These are phyloP conservation scores for Monosporascus sp. DNA, from an alignment of 2,329 filamentous ascomycete species.

Conservation along the genomic window DNA sequence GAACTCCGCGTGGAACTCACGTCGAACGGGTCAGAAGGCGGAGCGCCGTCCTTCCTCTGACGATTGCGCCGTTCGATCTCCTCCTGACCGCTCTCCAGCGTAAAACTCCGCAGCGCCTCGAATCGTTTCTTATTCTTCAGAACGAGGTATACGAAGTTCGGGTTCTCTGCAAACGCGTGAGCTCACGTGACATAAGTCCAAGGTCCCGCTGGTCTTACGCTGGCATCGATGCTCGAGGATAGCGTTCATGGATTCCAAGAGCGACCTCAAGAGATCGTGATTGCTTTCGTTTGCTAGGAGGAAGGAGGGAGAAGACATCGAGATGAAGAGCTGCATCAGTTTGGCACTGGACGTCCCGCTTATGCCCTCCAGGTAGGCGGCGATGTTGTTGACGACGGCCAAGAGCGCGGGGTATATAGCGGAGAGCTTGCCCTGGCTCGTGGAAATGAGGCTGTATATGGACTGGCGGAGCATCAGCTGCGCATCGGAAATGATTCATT, in stretches of 20 bases:
- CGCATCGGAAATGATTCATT: neutral
- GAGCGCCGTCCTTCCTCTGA: slow-evolving; percentile 57
- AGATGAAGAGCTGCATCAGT: slow-evolving; percentile 79
- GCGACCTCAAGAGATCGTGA: slow-evolving; percentile 69
- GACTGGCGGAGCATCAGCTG: slow-evolving; percentile 48
- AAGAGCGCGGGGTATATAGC: slow-evolving; percentile 89
- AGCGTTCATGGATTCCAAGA: slow-evolving; percentile 84
- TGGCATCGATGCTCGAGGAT: slow-evolving; percentile 84
- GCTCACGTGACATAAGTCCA: neutral
- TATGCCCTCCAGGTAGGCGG: slow-evolving; percentile 74
- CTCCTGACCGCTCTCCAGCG: slow-evolving; percentile 83
- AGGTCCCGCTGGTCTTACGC: slow-evolving; percentile 43
- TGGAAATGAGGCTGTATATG: slow-evolving; percentile 85
- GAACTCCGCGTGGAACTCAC: slow-evolving; percentile 52
- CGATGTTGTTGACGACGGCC: slow-evolving; percentile 89
- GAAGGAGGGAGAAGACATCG: slow-evolving; percentile 91
- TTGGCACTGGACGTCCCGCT: slow-evolving; percentile 72
- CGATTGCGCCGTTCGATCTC: slow-evolving; percentile 80
- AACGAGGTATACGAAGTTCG: slow-evolving; percentile 73
- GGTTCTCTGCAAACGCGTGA: slow-evolving; percentile 55
- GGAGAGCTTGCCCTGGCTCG: slow-evolving; percentile 82
- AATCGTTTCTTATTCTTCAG: slow-evolving; percentile 77
- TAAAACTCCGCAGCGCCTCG: slow-evolving; percentile 79
- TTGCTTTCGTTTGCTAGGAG: slow-evolving; percentile 89
- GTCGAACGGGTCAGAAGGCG: slow-evolving; percentile 45